A percentile compares a stretch with the other conserved stretches of the same genome.
Conservation (phyloP, 768 basidiomycete genomes). For the Suillus lakei region DNA sequence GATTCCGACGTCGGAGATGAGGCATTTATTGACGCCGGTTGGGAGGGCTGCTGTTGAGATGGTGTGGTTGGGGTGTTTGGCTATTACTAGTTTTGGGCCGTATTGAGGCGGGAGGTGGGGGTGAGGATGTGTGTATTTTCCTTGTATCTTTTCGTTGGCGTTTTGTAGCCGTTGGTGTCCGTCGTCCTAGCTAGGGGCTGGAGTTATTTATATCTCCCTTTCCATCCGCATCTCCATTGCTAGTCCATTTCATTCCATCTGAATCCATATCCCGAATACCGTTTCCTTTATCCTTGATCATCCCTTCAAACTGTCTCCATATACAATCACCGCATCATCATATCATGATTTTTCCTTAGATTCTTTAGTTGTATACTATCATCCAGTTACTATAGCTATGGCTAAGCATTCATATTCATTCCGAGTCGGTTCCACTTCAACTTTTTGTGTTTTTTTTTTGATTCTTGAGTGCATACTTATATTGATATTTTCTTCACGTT, state of each 20-base stretch:
- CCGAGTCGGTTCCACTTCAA: no score
- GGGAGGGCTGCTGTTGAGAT: conserved; percentile 57
- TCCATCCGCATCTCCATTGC: background rate
- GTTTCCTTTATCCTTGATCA: background rate
- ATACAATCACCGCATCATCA: conserved; percentile 4
- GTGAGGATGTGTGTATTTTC: conserved; percentile 9
- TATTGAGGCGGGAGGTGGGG: background rate
- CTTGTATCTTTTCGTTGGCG: background rate
- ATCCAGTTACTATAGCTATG: background rate
- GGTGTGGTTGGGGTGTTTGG: conserved; percentile 59
- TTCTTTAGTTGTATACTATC: conserved; percentile 1
- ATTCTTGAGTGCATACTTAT: conserved; percentile 1
- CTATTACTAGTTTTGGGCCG: conserved; percentile 47
- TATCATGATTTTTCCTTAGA: background rate
- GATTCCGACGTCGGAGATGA: conserved; percentile 47
- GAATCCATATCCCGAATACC: background rate
- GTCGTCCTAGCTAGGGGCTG: no score
- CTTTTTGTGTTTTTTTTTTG: background rate
- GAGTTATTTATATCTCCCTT: conserved; percentile 1
- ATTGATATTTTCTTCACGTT: background rate
- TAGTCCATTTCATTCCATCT: background rate
- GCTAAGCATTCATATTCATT: background rate
- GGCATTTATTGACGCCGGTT: conserved; percentile 46
- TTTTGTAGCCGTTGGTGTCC: background rate
- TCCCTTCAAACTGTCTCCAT: conserved; percentile 2